These are phyloP conservation scores for Salvia rosmarinus DNA, from an alignment of 257 asterid genomes.

Conservation along the genomic window DNA sequence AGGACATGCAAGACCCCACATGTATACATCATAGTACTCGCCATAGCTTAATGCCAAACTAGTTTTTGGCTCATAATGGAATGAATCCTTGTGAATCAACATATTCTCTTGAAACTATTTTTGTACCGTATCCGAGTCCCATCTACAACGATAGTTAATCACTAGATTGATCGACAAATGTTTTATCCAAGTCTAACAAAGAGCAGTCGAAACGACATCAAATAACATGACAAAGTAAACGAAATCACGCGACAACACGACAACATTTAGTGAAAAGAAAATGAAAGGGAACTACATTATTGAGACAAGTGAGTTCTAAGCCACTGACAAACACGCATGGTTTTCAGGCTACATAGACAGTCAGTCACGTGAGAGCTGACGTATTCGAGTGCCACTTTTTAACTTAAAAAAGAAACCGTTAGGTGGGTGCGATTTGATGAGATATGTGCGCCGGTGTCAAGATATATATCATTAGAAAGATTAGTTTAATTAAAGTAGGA, in stretches of 20 bases:
- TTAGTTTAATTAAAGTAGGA: too few species aligned
- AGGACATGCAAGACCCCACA: constrained; percentile 21
- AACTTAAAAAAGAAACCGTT: too few species aligned
- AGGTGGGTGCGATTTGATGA: too few species aligned
- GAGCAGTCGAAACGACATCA: not conserved
- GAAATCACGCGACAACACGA: not conserved
- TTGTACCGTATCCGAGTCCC: too few species aligned
- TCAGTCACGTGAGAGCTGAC: too few species aligned
- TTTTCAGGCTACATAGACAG: not conserved
- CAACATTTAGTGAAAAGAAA: not conserved
- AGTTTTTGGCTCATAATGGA: constrained; percentile 23
- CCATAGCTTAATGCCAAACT: not conserved
- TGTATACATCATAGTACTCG: constrained; percentile 17
- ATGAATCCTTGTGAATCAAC: not conserved
- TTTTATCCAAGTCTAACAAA: not conserved
- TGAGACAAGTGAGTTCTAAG: not conserved
- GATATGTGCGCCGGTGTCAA: too few species aligned
- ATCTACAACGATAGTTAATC: too few species aligned
- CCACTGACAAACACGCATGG: not conserved
- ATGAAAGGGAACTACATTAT: not conserved
- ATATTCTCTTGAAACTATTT: constrained; percentile 1
- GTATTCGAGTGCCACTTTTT: too few species aligned
- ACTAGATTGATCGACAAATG: not conserved
- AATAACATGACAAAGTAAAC: not conserved
- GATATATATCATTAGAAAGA: too few species aligned